Conservation (phyloP, 2,329 filamentous ascomycete species). For the Dactylellina cionopaga region DNA sequence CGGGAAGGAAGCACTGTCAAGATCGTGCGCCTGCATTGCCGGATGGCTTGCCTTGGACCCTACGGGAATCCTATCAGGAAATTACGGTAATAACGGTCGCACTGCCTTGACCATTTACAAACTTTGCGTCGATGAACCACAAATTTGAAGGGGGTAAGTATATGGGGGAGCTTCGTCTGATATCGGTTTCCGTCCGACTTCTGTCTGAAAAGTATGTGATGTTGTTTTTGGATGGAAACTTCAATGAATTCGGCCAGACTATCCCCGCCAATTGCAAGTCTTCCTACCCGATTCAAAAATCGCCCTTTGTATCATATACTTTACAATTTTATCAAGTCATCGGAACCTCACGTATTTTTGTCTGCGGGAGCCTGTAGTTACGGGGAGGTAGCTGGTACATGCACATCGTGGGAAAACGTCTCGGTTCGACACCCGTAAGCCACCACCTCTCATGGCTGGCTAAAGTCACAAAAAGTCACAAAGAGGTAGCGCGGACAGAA, state of each 20-base stretch:
- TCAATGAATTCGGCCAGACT: constrained; percentile 24
- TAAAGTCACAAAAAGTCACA: constrained; percentile 43
- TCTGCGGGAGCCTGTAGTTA: not conserved
- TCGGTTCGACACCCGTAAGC: constrained; percentile 37
- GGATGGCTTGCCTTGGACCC: constrained; percentile 51
- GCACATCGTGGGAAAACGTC: not conserved
- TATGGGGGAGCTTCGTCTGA: not conserved
- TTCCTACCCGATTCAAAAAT: constrained; percentile 4
- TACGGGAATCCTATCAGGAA: constrained; percentile 16
- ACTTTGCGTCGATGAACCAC: not conserved
- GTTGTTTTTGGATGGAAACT: not conserved
- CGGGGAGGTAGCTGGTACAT: constrained; percentile 23
- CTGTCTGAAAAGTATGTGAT: too few species aligned
- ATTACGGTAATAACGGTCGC: constrained; percentile 8
- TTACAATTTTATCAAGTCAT: not conserved
- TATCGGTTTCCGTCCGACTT: constrained; percentile 15
- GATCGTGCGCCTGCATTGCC: constrained; percentile 30
- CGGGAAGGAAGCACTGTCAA: constrained; percentile 38
- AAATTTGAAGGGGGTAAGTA: not conserved
- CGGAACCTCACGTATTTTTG: not conserved
- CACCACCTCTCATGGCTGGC: constrained; percentile 21
- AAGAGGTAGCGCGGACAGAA: constrained; percentile 1
- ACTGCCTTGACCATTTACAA: constrained; percentile 5
- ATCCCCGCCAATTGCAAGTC: constrained; percentile 28
- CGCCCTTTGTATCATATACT: constrained; percentile 21